phyloP scores from a whole-genome alignment of 805 yeast species.

The Metschnikowia santaceciliae region DNA sequence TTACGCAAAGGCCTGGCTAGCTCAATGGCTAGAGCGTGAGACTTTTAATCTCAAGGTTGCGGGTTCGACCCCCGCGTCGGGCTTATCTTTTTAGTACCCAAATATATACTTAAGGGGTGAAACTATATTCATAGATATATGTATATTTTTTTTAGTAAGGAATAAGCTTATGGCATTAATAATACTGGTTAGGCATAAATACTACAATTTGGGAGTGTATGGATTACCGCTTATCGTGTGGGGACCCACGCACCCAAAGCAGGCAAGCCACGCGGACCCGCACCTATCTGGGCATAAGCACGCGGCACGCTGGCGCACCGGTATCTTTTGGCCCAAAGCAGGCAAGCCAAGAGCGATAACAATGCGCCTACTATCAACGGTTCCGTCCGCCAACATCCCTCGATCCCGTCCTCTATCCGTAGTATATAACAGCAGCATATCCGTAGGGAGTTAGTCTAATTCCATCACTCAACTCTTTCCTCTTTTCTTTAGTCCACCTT shows the following conservation, averaged over 20 bases:
- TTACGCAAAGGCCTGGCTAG: conserved; percentile 14
- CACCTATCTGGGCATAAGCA: not conserved
- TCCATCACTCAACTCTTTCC: no score
- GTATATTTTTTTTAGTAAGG: no score
- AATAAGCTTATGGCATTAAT: no score
- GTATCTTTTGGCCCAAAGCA: conserved; percentile 2
- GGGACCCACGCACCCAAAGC: not conserved
- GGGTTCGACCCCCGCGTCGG: conserved; percentile 22
- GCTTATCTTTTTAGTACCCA: conserved; percentile 4
- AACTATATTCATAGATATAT: no score
- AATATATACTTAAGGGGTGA: no score
- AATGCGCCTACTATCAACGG: not conserved
- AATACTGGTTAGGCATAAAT: no score
- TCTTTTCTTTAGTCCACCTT: not conserved
- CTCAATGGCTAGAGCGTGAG: conserved; percentile 21
- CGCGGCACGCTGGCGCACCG: not conserved
- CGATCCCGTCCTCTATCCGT: no score
- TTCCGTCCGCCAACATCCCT: not conserved
- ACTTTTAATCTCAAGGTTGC: conserved; percentile 20
- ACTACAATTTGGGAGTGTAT: no score
- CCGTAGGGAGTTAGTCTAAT: no score
- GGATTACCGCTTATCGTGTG: not conserved
- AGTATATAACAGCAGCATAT: no score
- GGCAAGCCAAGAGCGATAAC: not conserved
- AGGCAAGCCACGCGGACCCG: not conserved